These are phyloP conservation scores for Tetrapisispora arboricola DNA, from an alignment of 805 yeast genomes.

Conservation along the genomic window DNA sequence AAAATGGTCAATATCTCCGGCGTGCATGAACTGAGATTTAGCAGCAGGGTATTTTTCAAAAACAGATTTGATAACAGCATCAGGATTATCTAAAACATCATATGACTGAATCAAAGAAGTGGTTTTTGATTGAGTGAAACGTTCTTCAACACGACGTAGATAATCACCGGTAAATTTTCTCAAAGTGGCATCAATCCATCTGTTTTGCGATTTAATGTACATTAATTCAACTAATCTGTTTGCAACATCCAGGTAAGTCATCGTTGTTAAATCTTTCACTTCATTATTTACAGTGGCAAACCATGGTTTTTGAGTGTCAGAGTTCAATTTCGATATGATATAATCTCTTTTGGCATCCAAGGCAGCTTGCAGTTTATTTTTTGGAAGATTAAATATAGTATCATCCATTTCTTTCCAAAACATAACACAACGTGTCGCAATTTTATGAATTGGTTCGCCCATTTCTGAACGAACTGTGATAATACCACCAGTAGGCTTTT, in stretches of 20 bases:
- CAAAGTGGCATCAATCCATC: constrained; percentile 84
- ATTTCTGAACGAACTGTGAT: constrained; percentile 94
- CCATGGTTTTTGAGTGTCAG: constrained; percentile 98
- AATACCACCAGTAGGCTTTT: constrained; percentile 93
- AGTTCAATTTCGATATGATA: constrained; percentile 75
- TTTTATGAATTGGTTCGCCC: constrained; percentile 99
- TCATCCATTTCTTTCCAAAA: constrained; percentile 97
- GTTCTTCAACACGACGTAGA: constrained; percentile 93
- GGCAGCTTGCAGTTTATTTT: constrained; percentile 74
- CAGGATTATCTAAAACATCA: constrained; percentile 57
- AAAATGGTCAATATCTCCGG: constrained; percentile 93
- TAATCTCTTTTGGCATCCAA: constrained; percentile 74
- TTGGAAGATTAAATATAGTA: constrained; percentile 83
- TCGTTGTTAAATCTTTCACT: constrained; percentile 83
- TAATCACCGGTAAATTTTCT: constrained; percentile 80
- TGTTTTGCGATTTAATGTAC: constrained; percentile 62
- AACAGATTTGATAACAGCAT: constrained; percentile 45
- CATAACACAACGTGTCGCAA: constrained; percentile 95
- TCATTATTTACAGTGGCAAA: constrained; percentile 66
- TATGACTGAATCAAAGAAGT: constrained; percentile 68
- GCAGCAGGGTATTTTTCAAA: constrained; percentile 66
- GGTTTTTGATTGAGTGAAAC: constrained; percentile 55
- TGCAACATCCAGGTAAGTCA: constrained; percentile 92
- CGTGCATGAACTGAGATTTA: constrained; percentile 72
- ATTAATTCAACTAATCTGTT: constrained; percentile 77